Evolutionary conservation across 2,329 filamentous ascomycete species (phyloP), one percentile per base, ranked within the genome.

Genomic region (Exophiala sp.): DNA sequence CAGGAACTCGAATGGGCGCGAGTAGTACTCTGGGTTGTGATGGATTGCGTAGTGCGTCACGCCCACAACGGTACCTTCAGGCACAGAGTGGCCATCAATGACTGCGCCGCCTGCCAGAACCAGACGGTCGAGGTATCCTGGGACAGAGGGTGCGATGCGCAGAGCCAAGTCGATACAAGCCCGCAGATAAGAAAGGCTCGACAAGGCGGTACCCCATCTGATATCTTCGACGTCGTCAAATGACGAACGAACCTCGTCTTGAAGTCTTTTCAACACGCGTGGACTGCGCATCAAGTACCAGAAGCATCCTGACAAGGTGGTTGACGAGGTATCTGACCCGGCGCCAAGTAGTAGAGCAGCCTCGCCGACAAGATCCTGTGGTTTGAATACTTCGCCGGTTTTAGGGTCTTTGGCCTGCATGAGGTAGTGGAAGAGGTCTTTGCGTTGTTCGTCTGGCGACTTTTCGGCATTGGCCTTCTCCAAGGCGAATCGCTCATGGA

Each of bases 351-450:
- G 54, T 16, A 54, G 34, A 6, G 48, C 46, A 10, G 41, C 43
- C 41, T 63, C 55, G 3, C 51, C 58, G 1, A 60, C 41, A 10
- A 60, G 44, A 16, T 60, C 58, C 21, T 34, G 24, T 11, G 55
- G 48, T 14, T 14, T 9, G 42, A 58, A 60, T 33, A 18, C 42
- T 14, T 71, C 63, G 54, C 73, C 69, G 12, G 74, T 75, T 57
- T 76, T 68, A 1, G 73, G 71, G 62, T 80, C 71, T 62, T 73
- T 72, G 47, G 76, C 72, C 51, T 75, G 69, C 42, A 75, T 65
- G 4, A 76, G 68, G 66, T 79, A 68, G 65, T 75, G 71, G 65
- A 76, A 75, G 62, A 78, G 75, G 61, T 78, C 77, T 47, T 74
- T 74, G 16, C 70, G 65, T 45, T 52, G 18, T 34, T 69, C 69